These are phyloP conservation scores for Blastomyces gilchristii DNA, from an alignment of 2,329 filamentous ascomycete species.

Conservation along the genomic window DNA sequence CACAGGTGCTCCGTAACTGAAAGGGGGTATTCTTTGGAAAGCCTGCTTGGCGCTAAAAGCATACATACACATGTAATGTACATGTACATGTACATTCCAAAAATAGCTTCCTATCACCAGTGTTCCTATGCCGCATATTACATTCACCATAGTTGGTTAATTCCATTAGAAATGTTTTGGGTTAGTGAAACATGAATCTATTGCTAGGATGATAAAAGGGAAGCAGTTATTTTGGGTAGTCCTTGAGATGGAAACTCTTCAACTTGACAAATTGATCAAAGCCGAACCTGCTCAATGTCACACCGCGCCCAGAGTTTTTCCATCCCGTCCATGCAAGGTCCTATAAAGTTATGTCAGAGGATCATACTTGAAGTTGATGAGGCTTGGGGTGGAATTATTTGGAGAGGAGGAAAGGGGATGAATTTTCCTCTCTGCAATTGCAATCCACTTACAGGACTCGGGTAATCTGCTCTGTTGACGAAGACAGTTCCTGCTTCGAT, in stretches of 20 bases:
- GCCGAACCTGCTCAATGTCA: constrained; percentile 78
- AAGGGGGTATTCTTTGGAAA: not conserved
- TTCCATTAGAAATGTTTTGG: not conserved
- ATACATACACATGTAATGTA: not conserved
- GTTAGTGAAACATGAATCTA: constrained; percentile 13
- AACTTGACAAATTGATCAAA: constrained; percentile 95
- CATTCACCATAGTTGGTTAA: not conserved
- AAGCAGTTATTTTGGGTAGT: constrained; percentile 48
- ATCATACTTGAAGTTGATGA: not conserved
- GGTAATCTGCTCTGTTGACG: constrained; percentile 88
- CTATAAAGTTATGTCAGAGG: constrained; percentile 37
- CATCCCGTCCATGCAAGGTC: constrained; percentile 94
- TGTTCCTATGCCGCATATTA: not conserved
- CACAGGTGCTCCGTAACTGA: not conserved
- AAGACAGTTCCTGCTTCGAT: constrained; percentile 93
- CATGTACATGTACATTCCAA: not conserved
- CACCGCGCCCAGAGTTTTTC: constrained; percentile 92
- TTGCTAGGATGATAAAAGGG: not conserved
- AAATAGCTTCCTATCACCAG: not conserved
- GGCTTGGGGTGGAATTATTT: constrained; percentile 6
- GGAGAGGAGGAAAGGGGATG: constrained; percentile 4
- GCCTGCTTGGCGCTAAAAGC: not conserved
- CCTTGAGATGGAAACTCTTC: constrained; percentile 91
- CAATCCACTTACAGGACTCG: constrained; percentile 62
- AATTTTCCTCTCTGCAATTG: not conserved